Evolutionary conservation across 306 rosid genomes (phyloP).

Genomic region (Carpinus fangiana): DNA sequence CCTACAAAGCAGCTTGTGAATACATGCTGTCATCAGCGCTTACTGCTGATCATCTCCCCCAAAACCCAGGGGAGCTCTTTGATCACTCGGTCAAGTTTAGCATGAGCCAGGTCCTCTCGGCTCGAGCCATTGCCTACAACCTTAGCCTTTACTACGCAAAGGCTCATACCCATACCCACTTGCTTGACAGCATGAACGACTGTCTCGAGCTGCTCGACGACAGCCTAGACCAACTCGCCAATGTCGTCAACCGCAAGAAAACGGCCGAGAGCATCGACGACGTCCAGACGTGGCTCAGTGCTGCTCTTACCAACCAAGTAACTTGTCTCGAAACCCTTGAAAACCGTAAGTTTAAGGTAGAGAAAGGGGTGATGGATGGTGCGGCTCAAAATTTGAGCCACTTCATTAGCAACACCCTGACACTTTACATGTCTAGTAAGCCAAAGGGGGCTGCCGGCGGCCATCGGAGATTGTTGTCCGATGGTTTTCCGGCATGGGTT

Average conservation of each 20-base stretch:
- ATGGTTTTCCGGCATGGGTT: slow-evolving; percentile 33
- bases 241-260: not conserved
- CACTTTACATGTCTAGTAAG: slow-evolving; percentile 10
- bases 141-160: slow-evolving; percentile 5
- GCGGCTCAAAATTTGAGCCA: slow-evolving; percentile 14
- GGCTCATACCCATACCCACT: not conserved
- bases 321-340: slow-evolving; percentile 37
- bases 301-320: slow-evolving; percentile 39
- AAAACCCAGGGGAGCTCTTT: slow-evolving; percentile 14
- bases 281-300: slow-evolving; percentile 42
- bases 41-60: not conserved
- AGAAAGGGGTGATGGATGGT: slow-evolving; percentile 9
- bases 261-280: not conserved
- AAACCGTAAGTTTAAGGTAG: not conserved
- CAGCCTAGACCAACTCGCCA: slow-evolving; percentile 32
- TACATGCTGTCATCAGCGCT: slow-evolving; percentile 13
- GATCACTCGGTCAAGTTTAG: slow-evolving; percentile 24
- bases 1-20: slow-evolving; percentile 28
- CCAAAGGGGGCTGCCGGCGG: slow-evolving; percentile 3
- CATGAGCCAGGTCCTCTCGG: slow-evolving; percentile 14
- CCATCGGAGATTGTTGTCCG: slow-evolving; percentile 10
- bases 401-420: slow-evolving; percentile 22
- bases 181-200: slow-evolving; percentile 14
- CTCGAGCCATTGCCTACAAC: slow-evolving; percentile 30
- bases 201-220: slow-evolving; percentile 40